phyloP scores from a whole-genome alignment of 176 grass and related monocot species.

The Zoysia pacifica region DNA sequence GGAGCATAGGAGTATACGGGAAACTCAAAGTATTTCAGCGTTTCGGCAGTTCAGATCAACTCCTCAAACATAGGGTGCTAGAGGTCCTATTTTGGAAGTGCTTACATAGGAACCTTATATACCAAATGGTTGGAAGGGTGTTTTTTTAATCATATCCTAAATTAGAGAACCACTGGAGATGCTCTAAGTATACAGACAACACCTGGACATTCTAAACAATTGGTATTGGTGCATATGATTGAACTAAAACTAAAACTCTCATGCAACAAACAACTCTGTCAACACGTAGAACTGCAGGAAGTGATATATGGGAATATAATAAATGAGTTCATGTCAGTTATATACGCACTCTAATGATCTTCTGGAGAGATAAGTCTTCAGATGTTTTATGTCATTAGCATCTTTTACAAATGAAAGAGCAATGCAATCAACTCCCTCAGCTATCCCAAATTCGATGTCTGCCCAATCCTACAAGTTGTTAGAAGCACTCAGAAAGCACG shows the following conservation, averaged over 20 bases:
- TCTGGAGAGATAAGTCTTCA: conserved; percentile 67
- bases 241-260: background rate
- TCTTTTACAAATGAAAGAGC: conserved; percentile 73
- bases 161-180: no score
- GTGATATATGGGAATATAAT: background rate
- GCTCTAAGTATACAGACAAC: background rate
- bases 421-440: conserved; percentile 71
- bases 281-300: conserved; percentile 2
- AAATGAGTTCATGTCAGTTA: conserved; percentile 20
- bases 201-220: background rate
- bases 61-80: no score
- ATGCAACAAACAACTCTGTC: background rate
- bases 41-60: no score
- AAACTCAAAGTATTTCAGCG: no score
- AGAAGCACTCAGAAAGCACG: conserved; percentile 28
- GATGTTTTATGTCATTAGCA: conserved; percentile 58
- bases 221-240: background rate
- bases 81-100: no score
- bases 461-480: conserved; percentile 60
- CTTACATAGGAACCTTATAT: no score
- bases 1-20: no score
- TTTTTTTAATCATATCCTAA: no score
- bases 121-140: no score
- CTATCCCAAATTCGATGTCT: conserved; percentile 70
- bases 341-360: conserved; percentile 68